Conservation (phyloP, 2,329 filamentous ascomycete genomes). For the Fusarium nurragi region DNA sequence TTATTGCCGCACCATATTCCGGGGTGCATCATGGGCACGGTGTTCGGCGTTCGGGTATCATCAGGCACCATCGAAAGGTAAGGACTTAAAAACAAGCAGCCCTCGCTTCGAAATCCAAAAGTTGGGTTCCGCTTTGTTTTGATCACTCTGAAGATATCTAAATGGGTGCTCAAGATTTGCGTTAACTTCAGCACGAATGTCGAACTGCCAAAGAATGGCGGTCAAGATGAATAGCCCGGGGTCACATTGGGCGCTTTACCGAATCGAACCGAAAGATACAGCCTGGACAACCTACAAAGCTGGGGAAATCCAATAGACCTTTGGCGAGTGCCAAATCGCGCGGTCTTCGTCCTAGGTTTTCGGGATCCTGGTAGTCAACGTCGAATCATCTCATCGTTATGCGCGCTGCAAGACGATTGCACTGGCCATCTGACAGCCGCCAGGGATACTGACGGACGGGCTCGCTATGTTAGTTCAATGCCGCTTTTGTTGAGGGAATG, state of each 20-base stretch:
- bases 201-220: slow-evolving; percentile 10
- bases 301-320: background rate
- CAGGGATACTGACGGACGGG: background rate
- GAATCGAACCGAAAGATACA: background rate
- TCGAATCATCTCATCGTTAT: background rate
- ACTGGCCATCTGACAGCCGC: background rate
- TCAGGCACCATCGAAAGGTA: background rate
- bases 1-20: background rate
- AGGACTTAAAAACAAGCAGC: background rate
- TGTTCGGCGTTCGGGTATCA: background rate
- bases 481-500: background rate
- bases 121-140: background rate
- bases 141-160: background rate
- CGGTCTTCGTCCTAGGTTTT: background rate
- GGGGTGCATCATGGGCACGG: background rate
- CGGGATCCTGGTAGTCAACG: background rate
- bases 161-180: background rate
- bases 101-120: background rate
- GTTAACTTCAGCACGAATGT: background rate
- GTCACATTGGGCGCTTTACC: background rate
- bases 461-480: background rate
- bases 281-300: slow-evolving; percentile 1
- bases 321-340: background rate
- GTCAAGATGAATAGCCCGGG: slow-evolving; percentile 1
- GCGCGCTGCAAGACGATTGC: background rate